Evolutionary conservation across 164 flowering plant species (phyloP), one percentile per base, ranked within the genome.

Genomic region (Chimonanthus salicifolius): DNA sequence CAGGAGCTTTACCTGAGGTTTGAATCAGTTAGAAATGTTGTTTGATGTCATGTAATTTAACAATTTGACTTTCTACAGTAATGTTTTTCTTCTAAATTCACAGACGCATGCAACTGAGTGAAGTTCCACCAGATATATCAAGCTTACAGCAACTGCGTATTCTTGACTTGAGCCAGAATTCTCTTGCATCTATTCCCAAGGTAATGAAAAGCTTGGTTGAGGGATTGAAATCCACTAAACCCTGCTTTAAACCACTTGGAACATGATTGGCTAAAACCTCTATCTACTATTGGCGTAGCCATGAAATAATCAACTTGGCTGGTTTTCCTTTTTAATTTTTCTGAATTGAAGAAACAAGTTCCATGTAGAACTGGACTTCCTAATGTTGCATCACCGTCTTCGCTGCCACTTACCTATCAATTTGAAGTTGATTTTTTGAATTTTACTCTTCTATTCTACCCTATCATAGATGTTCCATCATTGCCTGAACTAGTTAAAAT

Each of bases 1-100:
- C 88, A 87, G 78, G 97, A 95, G 83, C 94, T 95, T 75, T 88
- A 92, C 80, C 81, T 93, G 74, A 93, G 97, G 99, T 95, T 47
- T 77, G 62, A 64, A 64, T 72, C 47, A 58, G 7, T 44, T 16
- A 6, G 21, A 63, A 16, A 20, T 6, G 18, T 49, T 33, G 21
- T 18, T 68, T 47, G 47, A n/a, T 3, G 8, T n/a, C 11, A 6
- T 46, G 6, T 7, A n/a, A 13, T 71, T 65, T 33, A 1, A 33
- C 33, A 33, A 33, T 33, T 33, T 33, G 33, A 33, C 33, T 33
- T 33, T 33, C 33, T 33, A 33, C 33, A 33, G 33, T 46, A 3
- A 33, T 18, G 16, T 63, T 33, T 10, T 18, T 67, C 33, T 70
- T 72, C 72, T 69, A 4, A 47, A 58, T 68, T 48, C 49, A 74